phyloP scores from a whole-genome alignment of 805 yeast species.

The Yarrowia yakushimensis region DNA sequence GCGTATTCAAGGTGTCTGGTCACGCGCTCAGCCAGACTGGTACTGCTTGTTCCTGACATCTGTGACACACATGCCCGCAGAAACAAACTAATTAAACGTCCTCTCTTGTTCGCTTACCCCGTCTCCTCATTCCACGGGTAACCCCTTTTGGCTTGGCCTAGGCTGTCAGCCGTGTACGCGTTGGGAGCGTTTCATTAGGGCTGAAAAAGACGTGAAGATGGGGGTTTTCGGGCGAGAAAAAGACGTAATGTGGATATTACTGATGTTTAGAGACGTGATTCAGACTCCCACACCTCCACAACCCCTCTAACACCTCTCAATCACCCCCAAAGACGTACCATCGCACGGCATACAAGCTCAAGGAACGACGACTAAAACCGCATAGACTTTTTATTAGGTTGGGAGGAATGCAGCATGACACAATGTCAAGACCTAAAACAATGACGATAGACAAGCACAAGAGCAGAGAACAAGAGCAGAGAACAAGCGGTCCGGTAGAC shows the following conservation, averaged over 20 bases:
- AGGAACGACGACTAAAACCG: background rate
- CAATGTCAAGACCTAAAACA: background rate
- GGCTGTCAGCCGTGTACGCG: slow-evolving; percentile 6
- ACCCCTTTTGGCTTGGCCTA: background rate
- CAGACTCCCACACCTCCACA: background rate
- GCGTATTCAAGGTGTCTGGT: background rate
- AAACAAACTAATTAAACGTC: background rate
- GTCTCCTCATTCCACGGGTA: slow-evolving; percentile 11
- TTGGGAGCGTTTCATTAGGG: background rate
- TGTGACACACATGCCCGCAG: background rate
- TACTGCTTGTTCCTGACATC: background rate
- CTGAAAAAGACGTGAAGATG: background rate
- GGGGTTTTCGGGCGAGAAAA: background rate
- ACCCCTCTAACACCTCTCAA: background rate
- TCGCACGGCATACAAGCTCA: slow-evolving; percentile 5
- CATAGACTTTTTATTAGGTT: background rate
- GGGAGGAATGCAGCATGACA: slow-evolving; percentile 15
- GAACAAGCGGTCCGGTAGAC: no score
- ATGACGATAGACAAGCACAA: background rate
- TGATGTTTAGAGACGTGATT: no score
- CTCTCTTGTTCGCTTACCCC: background rate
- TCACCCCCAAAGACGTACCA: background rate
- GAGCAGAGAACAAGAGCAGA: background rate
- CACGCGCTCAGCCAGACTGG: background rate
- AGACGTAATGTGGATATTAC: no score